Conservation (phyloP, 257 asterid genomes). For the Penstemon newberryi region DNA sequence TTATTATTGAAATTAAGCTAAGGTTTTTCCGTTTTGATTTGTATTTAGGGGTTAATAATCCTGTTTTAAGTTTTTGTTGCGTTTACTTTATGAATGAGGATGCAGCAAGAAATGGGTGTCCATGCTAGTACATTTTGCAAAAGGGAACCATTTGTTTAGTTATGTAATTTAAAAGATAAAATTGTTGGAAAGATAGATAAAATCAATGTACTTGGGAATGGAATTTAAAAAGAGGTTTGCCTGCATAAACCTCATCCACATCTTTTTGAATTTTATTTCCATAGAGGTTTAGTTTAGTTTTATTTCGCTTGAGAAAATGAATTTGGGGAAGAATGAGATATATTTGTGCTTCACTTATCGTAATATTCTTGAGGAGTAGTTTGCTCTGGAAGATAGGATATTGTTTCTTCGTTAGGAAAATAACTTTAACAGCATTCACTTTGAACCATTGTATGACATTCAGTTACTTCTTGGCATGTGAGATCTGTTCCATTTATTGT, state of each 20-base stretch:
- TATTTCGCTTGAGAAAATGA: not conserved
- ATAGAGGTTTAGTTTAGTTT: not conserved
- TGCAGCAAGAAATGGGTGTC: constrained; percentile 4
- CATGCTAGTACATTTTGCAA: not conserved
- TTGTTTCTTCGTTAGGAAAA: not conserved
- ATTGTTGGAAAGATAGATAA: not conserved
- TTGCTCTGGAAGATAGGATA: not conserved
- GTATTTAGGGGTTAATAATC: not conserved
- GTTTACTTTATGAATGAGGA: constrained; percentile 4
- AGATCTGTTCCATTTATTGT: no score
- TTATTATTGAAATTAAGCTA: not conserved
- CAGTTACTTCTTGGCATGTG: not conserved
- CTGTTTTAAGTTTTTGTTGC: not conserved
- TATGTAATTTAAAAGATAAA: not conserved
- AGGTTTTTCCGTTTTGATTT: not conserved
- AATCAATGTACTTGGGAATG: not conserved
- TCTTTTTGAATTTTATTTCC: not conserved
- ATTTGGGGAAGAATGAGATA: not conserved
- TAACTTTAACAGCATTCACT: not conserved
- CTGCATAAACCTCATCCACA: not conserved
- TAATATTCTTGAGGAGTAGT: not conserved
- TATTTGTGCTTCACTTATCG: not conserved
- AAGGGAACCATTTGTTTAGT: not conserved
- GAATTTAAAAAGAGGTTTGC: constrained; percentile 2
- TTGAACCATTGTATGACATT: not conserved